Conservation (phyloP, 2,329 filamentous ascomycete species). For the Nectriaceae sp. region DNA sequence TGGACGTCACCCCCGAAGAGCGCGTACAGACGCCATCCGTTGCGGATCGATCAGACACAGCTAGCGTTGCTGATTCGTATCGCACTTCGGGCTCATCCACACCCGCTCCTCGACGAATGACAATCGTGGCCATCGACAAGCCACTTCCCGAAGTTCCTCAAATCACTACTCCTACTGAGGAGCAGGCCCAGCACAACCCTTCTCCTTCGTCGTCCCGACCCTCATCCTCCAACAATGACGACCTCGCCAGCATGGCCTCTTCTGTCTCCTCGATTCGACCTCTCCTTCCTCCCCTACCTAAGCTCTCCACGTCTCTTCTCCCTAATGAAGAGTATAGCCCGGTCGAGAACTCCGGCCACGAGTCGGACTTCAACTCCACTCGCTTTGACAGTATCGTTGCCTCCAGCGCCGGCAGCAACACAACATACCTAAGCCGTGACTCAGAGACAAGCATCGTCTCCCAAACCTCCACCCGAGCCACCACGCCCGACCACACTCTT, state of each 20-base stretch:
- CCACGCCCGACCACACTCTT: constrained; percentile 71
- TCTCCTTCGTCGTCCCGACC: constrained; percentile 45
- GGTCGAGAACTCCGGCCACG: constrained; percentile 47
- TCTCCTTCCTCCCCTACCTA: constrained; percentile 57
- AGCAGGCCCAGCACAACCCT: constrained; percentile 27
- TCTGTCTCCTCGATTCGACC: constrained; percentile 51
- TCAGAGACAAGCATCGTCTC: constrained; percentile 82
- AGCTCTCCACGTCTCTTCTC: constrained; percentile 53
- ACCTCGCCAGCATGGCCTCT: constrained; percentile 45
- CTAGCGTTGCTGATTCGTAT: constrained; percentile 41
- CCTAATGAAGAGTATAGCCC: constrained; percentile 51
- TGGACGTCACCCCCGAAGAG: constrained; percentile 45
- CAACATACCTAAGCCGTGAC: constrained; percentile 76
- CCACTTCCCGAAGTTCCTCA: constrained; percentile 68
- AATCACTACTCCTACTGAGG: constrained; percentile 44
- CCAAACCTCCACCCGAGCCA: constrained; percentile 81
- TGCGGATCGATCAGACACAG: constrained; percentile 38
- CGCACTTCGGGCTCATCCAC: constrained; percentile 39
- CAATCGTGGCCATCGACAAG: constrained; percentile 59
- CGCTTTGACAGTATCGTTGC: constrained; percentile 71
- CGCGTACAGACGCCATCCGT: constrained; percentile 34
- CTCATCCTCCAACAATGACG: constrained; percentile 44
- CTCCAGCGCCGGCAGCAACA: constrained; percentile 76
- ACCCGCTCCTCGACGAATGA: constrained; percentile 39
- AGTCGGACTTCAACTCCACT: constrained; percentile 55